A percentile compares a stretch with the other conserved stretches of the same genome.
Evolutionary conservation across 306 rosid genomes (phyloP).

Genomic region (Acacia melanoxylon): DNA sequence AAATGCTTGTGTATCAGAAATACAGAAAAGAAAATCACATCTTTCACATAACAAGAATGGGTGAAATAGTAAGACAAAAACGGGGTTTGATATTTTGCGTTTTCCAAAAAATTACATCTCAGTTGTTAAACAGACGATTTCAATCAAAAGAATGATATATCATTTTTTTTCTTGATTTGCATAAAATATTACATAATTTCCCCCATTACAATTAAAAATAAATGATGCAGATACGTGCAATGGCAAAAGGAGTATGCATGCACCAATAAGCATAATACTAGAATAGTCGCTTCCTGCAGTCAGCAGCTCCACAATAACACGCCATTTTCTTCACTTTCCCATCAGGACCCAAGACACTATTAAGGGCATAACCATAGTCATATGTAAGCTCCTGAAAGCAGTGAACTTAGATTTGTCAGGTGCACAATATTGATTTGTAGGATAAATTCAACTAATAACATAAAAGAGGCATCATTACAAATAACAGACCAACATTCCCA

Average conservation of each 20-base stretch:
- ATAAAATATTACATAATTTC: not conserved
- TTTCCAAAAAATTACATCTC: not conserved
- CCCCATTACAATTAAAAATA: not conserved
- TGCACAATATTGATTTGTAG: not conserved
- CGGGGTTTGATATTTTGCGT: not conserved
- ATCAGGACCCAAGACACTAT: slow-evolving; percentile 75
- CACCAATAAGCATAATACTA: slow-evolving; percentile 23
- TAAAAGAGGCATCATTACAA: not conserved
- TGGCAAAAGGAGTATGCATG: not conserved
- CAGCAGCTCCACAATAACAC: slow-evolving; percentile 91
- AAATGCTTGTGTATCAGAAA: not conserved
- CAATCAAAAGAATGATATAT: not conserved
- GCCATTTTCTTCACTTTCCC: slow-evolving; percentile 78
- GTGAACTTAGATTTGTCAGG: not conserved
- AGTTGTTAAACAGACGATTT: not conserved
- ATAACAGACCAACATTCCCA: not conserved
- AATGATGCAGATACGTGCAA: not conserved
- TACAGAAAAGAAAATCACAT: not conserved
- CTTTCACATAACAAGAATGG: not conserved
- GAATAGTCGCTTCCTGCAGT: slow-evolving; percentile 75
- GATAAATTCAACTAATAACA: not conserved
- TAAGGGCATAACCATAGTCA: slow-evolving; percentile 91
- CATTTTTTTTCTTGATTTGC: slow-evolving; percentile 25
- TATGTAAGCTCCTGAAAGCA: slow-evolving; percentile 79
- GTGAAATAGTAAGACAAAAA: not conserved